Percentiles rank a stretch among this genome's conserved stretches.
These are phyloP conservation scores for Backusella liffmaniae DNA, from an alignment of 192 early-diverging fungal species.

Conservation along the genomic window DNA sequence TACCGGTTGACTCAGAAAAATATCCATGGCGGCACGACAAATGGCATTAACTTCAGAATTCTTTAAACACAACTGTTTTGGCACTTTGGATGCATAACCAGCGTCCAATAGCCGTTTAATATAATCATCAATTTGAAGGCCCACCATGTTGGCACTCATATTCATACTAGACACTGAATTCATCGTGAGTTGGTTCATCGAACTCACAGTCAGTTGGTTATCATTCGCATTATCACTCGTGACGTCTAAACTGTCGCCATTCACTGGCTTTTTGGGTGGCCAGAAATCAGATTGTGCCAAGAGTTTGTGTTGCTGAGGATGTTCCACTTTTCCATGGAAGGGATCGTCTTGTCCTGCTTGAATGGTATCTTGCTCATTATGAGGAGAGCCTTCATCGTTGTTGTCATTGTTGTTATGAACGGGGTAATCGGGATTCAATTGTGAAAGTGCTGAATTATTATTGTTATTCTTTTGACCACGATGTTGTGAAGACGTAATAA, in stretches of 20 bases:
- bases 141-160: constrained; percentile 8
- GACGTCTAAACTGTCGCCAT: constrained; percentile 1
- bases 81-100: constrained; percentile 69
- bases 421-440: constrained; percentile 37
- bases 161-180: constrained; percentile 36
- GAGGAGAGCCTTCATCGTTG: neutral
- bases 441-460: constrained; percentile 9
- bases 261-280: constrained; percentile 15
- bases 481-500: constrained; percentile 28
- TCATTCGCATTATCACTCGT: neutral
- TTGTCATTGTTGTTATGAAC: constrained; percentile 2
- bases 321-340: constrained; percentile 22
- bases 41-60: constrained; percentile 85
- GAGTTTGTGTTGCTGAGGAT: constrained; percentile 29
- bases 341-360: constrained; percentile 13
- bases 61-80: constrained; percentile 80
- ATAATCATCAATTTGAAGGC: constrained; percentile 75
- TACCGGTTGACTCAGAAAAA: constrained; percentile 86
- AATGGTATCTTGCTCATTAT: constrained; percentile 13
- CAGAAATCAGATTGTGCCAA: constrained; percentile 26
- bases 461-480: neutral
- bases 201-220: constrained; percentile 39
- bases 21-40: constrained; percentile 82
- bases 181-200: constrained; percentile 34
- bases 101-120: constrained; percentile 82